Base-by-base conservation (phyloP, 345 rosid species). In the Salix udensis region DNA sequence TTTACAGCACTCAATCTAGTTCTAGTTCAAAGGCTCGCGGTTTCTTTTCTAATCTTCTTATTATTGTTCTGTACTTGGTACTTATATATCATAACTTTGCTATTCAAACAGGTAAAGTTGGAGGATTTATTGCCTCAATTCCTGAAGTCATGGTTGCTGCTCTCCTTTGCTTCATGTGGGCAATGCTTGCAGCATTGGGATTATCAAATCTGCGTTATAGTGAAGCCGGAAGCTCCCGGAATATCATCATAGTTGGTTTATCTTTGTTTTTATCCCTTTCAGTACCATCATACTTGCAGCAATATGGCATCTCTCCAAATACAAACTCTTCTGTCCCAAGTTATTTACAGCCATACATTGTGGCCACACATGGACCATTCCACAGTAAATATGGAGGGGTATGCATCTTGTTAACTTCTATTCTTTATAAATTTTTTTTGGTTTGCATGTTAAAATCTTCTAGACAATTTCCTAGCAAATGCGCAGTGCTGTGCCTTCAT, bases 121-220 rank as follows among this genome's bases (percentile, higher is more conserved):
- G 98, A 80, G 99, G 97, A 16, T 91, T 93, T 81, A 88, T 96
- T 44, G 99, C 99, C 81, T 96, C 96, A 8, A 93, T 93, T 79
- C 98, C 98, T 12, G 82, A 88, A 85, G 98, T 93, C 84, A 96
- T 96, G 92, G 97, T 96, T 80, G 99, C 98, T 73, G 93, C 98
- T 72, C 97, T 96, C 68, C 94, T 96, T 39, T 93, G 99, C 86
- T 90, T 90, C 85, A 96, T 96, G 99, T 96, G 98, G 98, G 99
- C 91, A 61, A 88, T 93, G 97, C 93, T 96, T 74, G 75, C 96
- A 13, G 99, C 99, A 6, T 86, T 93, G 77, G 99, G 99, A 68
- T 82, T 95, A 78, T 95, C 99, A 28, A 95, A 95, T 84, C 86
- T 95, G 71, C 93, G 99, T 3, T 95, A 95, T 46, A 95, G 99